These are phyloP conservation scores for Clavispora phyllophila DNA, from an alignment of 805 yeast genomes.

Conservation along the genomic window DNA sequence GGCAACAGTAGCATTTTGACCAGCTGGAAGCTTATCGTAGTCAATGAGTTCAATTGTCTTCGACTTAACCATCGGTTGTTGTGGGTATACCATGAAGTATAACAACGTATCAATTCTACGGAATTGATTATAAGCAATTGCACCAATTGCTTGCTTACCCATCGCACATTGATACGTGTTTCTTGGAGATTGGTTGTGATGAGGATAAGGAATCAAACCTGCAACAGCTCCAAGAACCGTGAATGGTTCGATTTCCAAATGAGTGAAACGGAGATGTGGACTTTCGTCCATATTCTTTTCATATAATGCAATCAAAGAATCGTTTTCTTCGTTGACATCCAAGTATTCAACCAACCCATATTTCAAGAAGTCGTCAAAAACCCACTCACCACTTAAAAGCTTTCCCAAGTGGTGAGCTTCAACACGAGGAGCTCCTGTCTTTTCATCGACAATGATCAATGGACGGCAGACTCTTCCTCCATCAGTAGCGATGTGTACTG, in stretches of 20 bases:
- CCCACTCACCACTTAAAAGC: slow-evolving; percentile 65
- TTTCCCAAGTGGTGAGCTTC: slow-evolving; percentile 61
- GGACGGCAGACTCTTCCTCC: slow-evolving; percentile 99
- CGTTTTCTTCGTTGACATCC: slow-evolving; percentile 97
- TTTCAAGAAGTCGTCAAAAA: slow-evolving; percentile 84
- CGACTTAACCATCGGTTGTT: slow-evolving; percentile 98
- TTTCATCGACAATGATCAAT: slow-evolving; percentile 76
- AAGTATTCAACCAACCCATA: slow-evolving; percentile 90
- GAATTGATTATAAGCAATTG: slow-evolving; percentile 95
- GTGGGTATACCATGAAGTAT: slow-evolving; percentile 97
- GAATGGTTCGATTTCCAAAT: slow-evolving; percentile 93
- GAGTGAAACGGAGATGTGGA: slow-evolving; percentile 55
- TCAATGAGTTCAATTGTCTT: slow-evolving; percentile 93
- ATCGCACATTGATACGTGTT: slow-evolving; percentile 92
- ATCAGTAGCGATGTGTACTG: slow-evolving; percentile 97
- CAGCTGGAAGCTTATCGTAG: slow-evolving; percentile 96
- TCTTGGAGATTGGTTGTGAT: slow-evolving; percentile 89
- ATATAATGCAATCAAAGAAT: slow-evolving; percentile 84
- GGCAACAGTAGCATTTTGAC: slow-evolving; percentile 98
- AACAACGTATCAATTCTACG: slow-evolving; percentile 90
- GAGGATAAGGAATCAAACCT: slow-evolving; percentile 87
- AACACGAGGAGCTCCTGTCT: slow-evolving; percentile 54
- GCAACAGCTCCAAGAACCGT: slow-evolving; percentile 92
- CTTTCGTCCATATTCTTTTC: slow-evolving; percentile 53
- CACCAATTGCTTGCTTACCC: slow-evolving; percentile 99